Conservation (phyloP, 768 basidiomycete species). For the Infundibulicybe gibba region DNA sequence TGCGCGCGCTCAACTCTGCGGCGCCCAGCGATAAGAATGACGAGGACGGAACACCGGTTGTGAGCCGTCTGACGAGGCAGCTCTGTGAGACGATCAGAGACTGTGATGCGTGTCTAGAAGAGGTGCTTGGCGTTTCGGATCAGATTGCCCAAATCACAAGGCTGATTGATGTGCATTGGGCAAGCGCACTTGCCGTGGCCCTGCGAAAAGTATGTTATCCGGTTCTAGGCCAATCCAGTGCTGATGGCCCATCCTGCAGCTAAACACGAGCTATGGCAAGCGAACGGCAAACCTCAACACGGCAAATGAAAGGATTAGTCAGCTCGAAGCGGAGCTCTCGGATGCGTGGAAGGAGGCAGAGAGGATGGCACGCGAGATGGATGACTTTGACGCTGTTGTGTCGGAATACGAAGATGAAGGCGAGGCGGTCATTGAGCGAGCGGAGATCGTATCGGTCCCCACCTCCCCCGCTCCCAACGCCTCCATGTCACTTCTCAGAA, state of each 20-base stretch:
- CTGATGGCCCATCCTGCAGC: conserved; percentile 19
- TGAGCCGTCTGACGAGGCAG: conserved; percentile 47
- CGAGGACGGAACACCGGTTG: conserved; percentile 32
- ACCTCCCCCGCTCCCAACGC: conserved; percentile 16
- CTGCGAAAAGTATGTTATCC: conserved; percentile 54
- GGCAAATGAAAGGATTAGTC: conserved; percentile 42
- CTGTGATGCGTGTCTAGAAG: conserved; percentile 55
- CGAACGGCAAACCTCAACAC: conserved; percentile 55
- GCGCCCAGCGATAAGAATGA: conserved; percentile 29
- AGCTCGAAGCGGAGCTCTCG: conserved; percentile 66
- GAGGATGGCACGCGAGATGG: conserved; percentile 67
- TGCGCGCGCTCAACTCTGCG: conserved; percentile 59
- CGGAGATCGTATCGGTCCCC: conserved; percentile 40
- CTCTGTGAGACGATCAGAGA: conserved; percentile 55
- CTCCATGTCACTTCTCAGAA: conserved; percentile 7
- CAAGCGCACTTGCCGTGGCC: conserved; percentile 75
- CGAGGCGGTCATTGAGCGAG: conserved; percentile 41
- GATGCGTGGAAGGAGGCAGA: conserved; percentile 83
- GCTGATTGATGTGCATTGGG: conserved; percentile 62
- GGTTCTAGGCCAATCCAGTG: background rate
- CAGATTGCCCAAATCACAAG: conserved; percentile 62
- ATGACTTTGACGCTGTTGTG: conserved; percentile 47
- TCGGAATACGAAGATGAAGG: conserved; percentile 24
- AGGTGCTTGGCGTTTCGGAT: conserved; percentile 55
- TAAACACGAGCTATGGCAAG: conserved; percentile 70